Base-by-base conservation (phyloP, 176 grass and related monocot genomes). In the Microstegium vimineum region DNA sequence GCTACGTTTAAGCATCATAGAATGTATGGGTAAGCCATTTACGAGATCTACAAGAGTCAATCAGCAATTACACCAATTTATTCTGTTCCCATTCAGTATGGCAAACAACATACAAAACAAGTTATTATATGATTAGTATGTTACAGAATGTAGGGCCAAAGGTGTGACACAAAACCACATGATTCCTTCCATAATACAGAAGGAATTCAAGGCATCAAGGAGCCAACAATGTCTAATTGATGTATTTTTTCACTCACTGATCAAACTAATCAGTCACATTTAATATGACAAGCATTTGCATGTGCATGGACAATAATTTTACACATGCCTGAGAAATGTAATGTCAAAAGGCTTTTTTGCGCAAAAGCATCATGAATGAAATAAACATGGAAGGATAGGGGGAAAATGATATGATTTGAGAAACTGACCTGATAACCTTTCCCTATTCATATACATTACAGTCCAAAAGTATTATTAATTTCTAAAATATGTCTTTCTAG, bases 11-110 rank as follows among this genome's bases (percentile, higher is more conserved):
- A 80, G 16, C 20, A 74, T 8, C 33, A 54, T 45, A 22, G 61
- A 82, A 75, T 31, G 37, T 80, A 66, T 33, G 27, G 89, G 42
- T 57, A 75, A 83, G 36, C 31, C 37, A 69, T 46, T 75, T 46
- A 59, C 38, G 52, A 69, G 36, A 76, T 47, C 43, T 30, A 56
- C 8, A 69, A 70, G 38, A 76, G 28, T 15, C 62, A 62, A 76
- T 70, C 36, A 62, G 63, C 17, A 37, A 40, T 52, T 34, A 73
- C 9, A 33, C 10, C 1, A 32, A 32, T 20, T 49, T 11, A 47
- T 51, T 74, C 52, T 13, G 27, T 22, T 66, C 32, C 62, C 15
- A 45, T 47, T 46, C 17, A 14, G 41, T 65, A 78, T 11, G 57
- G 20, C 43, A 78, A 45, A 43, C 63, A 27, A 12, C 10, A 78